Percentiles rank a stretch among this genome's conserved stretches.
phyloP scores from a whole-genome alignment of 2,329 filamentous ascomycete species.

The Epichloe baconii region DNA sequence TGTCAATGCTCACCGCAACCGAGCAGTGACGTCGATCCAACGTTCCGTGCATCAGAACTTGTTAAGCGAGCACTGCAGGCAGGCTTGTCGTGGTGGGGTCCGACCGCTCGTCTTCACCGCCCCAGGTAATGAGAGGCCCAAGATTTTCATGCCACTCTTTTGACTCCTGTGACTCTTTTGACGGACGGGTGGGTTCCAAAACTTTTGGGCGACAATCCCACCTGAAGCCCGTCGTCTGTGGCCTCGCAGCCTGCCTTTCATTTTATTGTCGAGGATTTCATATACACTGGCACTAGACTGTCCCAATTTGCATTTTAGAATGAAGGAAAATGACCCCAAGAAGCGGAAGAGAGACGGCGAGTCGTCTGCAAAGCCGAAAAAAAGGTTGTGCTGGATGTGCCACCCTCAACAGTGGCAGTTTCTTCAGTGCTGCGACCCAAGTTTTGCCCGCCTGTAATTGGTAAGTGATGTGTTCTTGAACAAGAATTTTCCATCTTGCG shows the following conservation, averaged over 20 bases:
- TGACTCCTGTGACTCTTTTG: slow-evolving; percentile 1
- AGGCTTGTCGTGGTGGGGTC: slow-evolving; percentile 5
- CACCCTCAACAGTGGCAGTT: slow-evolving; percentile 28
- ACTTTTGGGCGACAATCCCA: slow-evolving; percentile 17
- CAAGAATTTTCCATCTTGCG: too few species aligned
- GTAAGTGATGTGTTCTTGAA: slow-evolving; percentile 17
- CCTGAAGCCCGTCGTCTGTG: neutral
- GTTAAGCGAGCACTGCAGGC: slow-evolving; percentile 1
- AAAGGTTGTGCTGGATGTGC: slow-evolving; percentile 37
- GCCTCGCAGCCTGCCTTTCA: neutral
- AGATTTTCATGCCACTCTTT: slow-evolving; percentile 14
- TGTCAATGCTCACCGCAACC: neutral
- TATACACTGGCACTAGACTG: neutral
- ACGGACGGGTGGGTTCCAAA: slow-evolving; percentile 10
- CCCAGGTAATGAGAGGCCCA: slow-evolving; percentile 15
- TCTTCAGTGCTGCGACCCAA: slow-evolving; percentile 32
- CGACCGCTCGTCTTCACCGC: slow-evolving; percentile 12
- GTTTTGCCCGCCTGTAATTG: slow-evolving; percentile 39
- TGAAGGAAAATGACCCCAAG: slow-evolving; percentile 28
- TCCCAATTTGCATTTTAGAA: slow-evolving; percentile 9
- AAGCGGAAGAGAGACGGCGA: slow-evolving; percentile 42
- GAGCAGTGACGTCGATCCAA: slow-evolving; percentile 2
- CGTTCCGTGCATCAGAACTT: neutral
- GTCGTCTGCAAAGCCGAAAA: slow-evolving; percentile 29
- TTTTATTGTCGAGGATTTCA: neutral